Evolutionary conservation across 2,329 filamentous ascomycete species (phyloP).

Genomic region (Cercospora sesami): DNA sequence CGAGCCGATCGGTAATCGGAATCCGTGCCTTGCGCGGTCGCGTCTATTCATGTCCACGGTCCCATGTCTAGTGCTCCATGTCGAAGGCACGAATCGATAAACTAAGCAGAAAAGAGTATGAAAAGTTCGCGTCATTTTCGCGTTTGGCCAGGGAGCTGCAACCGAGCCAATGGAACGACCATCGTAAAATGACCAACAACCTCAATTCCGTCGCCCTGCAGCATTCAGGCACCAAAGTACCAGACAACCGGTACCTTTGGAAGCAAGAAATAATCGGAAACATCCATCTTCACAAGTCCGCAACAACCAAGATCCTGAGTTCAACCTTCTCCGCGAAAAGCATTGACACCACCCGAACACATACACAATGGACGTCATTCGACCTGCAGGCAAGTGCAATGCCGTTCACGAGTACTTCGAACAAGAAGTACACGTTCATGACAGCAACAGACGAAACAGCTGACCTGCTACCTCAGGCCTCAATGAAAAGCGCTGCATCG

Average conservation of each 20-base stretch:
- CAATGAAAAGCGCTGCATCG: conserved; percentile 45
- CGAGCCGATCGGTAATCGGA: neutral
- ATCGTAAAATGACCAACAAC: neutral
- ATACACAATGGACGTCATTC: conserved; percentile 13
- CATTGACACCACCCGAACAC: neutral
- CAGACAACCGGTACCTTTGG: neutral
- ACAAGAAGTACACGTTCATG: neutral
- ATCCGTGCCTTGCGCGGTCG: neutral
- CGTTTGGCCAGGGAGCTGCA: neutral
- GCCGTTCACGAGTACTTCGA: neutral
- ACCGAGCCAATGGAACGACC: neutral
- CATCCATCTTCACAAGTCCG: neutral
- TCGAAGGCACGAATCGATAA: neutral
- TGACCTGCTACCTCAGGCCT: conserved; percentile 7
- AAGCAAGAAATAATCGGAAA: neutral
- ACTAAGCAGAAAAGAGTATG: neutral
- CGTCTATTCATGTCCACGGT: neutral
- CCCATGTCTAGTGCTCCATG: neutral
- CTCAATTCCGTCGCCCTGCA: neutral
- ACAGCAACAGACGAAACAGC: neutral
- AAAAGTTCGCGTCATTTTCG: neutral
- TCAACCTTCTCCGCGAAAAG: neutral
- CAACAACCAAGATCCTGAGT: neutral
- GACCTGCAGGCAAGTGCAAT: conserved; percentile 16
- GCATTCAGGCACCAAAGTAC: neutral